These are phyloP conservation scores for Rhododendron griersonianum DNA, from an alignment of 148 eudicot genomes.

Conservation along the genomic window DNA sequence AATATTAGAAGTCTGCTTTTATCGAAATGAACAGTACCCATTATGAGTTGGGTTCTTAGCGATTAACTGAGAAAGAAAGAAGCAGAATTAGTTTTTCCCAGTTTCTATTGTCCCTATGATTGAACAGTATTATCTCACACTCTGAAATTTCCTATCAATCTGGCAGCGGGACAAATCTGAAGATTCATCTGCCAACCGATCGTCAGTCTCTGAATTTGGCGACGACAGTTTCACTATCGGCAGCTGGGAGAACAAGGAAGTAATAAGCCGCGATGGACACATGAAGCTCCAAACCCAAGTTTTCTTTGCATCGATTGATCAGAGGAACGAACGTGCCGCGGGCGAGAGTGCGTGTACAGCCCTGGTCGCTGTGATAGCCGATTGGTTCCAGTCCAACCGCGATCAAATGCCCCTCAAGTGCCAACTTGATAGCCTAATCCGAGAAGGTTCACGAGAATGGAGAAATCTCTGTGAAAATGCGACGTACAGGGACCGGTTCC, in stretches of 20 bases:
- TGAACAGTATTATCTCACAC: neutral
- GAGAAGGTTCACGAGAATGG: slow-evolving; percentile 81
- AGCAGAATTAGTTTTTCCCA: neutral
- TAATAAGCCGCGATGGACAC: slow-evolving; percentile 62
- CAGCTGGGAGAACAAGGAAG: slow-evolving; percentile 64
- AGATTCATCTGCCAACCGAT: slow-evolving; percentile 30
- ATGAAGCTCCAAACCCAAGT: slow-evolving; percentile 59
- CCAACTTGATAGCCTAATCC: slow-evolving; percentile 65
- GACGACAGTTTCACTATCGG: slow-evolving; percentile 74
- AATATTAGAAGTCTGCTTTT: neutral
- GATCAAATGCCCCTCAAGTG: slow-evolving; percentile 66
- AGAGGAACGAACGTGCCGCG: slow-evolving; percentile 68
- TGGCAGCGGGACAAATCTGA: slow-evolving; percentile 31
- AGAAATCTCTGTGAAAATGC: slow-evolving; percentile 62
- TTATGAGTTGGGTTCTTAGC: neutral
- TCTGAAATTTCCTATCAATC: neutral
- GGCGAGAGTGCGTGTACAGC: slow-evolving; percentile 91
- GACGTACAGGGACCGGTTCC: slow-evolving; percentile 45
- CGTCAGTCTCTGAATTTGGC: slow-evolving; percentile 54
- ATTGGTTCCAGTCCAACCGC: slow-evolving; percentile 66
- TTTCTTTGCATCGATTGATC: slow-evolving; percentile 87
- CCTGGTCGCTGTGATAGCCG: slow-evolving; percentile 75
- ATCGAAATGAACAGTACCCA: neutral
- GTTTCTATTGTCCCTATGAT: neutral
- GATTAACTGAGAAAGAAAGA: neutral